Evolutionary conservation across 2,329 filamentous ascomycete genomes (phyloP).

Genomic region (Fusarium xyrophilum): DNA sequence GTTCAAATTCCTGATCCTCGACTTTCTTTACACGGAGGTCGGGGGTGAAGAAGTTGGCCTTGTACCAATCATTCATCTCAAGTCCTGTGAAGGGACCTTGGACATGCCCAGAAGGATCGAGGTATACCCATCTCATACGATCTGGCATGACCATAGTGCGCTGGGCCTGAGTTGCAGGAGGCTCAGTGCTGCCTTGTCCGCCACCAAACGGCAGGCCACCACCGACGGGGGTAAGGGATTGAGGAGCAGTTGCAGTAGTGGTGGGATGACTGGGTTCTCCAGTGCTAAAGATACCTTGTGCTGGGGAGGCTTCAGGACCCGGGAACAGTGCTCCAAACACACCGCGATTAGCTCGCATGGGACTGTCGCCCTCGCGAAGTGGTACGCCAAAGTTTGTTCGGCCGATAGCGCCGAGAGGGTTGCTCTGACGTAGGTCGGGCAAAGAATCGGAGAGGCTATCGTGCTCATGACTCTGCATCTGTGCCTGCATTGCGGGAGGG

Average conservation of each 20-base stretch:
- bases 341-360: conserved; percentile 61
- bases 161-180: conserved; percentile 73
- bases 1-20: conserved; percentile 93
- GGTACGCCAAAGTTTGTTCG: conserved; percentile 64
- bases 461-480: conserved; percentile 79
- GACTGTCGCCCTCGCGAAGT: conserved; percentile 65
- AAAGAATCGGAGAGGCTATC: conserved; percentile 63
- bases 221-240: conserved; percentile 48
- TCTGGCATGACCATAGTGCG: conserved; percentile 97
- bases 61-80: conserved; percentile 99
- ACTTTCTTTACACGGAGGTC: conserved; percentile 94
- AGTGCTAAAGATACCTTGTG: conserved; percentile 48
- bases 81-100: conserved; percentile 96
- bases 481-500: conserved; percentile 86
- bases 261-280: conserved; percentile 48
- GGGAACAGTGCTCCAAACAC: conserved; percentile 64
- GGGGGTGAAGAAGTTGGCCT: conserved; percentile 95
- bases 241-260: conserved; percentile 44
- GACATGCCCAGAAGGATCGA: conserved; percentile 88
- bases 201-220: conserved; percentile 48
- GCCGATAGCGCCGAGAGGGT: conserved; percentile 72
- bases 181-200: conserved; percentile 50
- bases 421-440: conserved; percentile 66
- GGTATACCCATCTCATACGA: conserved; percentile 97
- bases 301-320: conserved; percentile 45